A percentile compares a stretch with the other conserved stretches of the same genome.
Conservation (phyloP, 305 asterid species). For the Ilex paraguariensis region DNA sequence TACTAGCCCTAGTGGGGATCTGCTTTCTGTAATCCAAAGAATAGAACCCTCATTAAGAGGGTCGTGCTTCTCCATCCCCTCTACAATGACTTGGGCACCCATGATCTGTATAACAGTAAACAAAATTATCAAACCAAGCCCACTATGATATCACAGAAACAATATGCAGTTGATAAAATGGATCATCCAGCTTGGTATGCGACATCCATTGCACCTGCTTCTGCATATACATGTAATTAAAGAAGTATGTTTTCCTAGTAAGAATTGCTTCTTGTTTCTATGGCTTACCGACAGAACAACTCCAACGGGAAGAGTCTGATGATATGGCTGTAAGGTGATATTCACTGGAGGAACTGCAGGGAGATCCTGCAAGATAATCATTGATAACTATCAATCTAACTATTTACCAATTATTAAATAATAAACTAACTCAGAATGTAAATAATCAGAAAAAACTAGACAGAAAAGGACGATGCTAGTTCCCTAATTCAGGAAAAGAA, state of each 20-base stretch:
- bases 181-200: too few species aligned
- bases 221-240: too few species aligned
- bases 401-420: too few species aligned
- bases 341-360: slow-evolving; percentile 74
- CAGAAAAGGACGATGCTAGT: too few species aligned
- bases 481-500: too few species aligned
- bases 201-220: not conserved
- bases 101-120: slow-evolving; percentile 43
- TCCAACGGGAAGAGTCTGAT: slow-evolving; percentile 70
- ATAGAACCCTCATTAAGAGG: slow-evolving; percentile 87
- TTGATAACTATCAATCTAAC: too few species aligned
- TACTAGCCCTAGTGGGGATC: slow-evolving; percentile 70
- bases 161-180: too few species aligned
- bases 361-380: slow-evolving; percentile 45
- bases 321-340: slow-evolving; percentile 69
- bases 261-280: slow-evolving; percentile 5
- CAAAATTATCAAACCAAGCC: not conserved
- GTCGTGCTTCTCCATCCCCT: slow-evolving; percentile 75
- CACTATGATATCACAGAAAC: too few species aligned
- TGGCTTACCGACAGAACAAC: slow-evolving; percentile 55
- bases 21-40: slow-evolving; percentile 72
- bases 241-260: too few species aligned
- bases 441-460: too few species aligned
- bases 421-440: too few species aligned
- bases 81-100: slow-evolving; percentile 74